Evolutionary conservation across 129 eudicot genomes (phyloP).

Genomic region (Silybum marianum): DNA sequence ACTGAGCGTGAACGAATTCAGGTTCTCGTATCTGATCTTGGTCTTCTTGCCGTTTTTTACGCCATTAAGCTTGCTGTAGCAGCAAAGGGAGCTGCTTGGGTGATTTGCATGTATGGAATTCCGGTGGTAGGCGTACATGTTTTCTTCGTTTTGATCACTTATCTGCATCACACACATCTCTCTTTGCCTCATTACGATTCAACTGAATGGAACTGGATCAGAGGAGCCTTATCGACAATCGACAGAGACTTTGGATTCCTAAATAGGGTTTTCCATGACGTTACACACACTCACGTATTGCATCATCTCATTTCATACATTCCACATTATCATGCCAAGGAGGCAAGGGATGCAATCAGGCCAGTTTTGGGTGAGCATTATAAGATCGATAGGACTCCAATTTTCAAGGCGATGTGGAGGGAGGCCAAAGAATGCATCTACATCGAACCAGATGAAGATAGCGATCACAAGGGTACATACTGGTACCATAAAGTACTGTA

Average conservation of each 20-base stretch:
- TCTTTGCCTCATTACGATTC: conserved; percentile 43
- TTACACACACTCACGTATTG: conserved; percentile 46
- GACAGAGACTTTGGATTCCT: conserved; percentile 46
- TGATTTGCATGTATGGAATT: conserved; percentile 29
- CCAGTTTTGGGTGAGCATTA: conserved; percentile 42
- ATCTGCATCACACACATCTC: conserved; percentile 44
- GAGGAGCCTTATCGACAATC: conserved; percentile 36
- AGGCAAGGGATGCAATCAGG: conserved; percentile 45
- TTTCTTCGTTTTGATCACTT: conserved; percentile 41
- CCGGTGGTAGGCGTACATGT: conserved; percentile 35
- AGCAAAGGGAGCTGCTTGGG: conserved; percentile 41
- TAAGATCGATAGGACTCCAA: conserved; percentile 48
- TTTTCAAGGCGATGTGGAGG: conserved; percentile 42
- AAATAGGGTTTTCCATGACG: conserved; percentile 45
- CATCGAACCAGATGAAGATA: conserved; percentile 40
- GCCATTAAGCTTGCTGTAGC: conserved; percentile 26
- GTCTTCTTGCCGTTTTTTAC: conserved; percentile 24
- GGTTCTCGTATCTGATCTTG: too few species aligned
- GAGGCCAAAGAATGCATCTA: conserved; percentile 44
- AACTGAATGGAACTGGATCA: conserved; percentile 32
- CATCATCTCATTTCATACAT: conserved; percentile 49
- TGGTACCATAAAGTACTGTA: conserved; percentile 35
- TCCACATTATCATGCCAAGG: conserved; percentile 50
- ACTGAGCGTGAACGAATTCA: too few species aligned
- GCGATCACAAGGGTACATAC: conserved; percentile 35